phyloP scores from a whole-genome alignment of 169 alveolate species.

The Cryptosporidium andersoni region DNA sequence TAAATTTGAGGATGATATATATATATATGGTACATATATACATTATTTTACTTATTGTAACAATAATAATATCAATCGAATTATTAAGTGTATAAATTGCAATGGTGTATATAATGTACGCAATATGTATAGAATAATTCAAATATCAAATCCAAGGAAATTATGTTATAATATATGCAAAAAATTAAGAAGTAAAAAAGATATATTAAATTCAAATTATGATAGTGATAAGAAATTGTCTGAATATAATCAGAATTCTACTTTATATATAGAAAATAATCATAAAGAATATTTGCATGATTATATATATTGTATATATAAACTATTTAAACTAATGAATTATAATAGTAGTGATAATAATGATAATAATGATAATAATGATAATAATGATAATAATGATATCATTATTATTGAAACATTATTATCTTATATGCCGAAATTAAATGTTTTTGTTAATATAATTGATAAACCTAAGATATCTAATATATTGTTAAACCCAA shows the following conservation, averaged over 20 bases:
- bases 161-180: background rate
- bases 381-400: slow-evolving; percentile 1
- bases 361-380: background rate
- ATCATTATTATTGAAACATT: background rate
- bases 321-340: no score
- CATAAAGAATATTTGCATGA: background rate
- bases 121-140: slow-evolving; percentile 7
- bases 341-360: background rate
- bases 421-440: no score
- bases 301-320: background rate
- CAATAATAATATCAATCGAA: slow-evolving; percentile 41
- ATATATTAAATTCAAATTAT: background rate
- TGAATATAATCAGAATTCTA: background rate
- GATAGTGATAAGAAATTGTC: background rate
- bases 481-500: background rate
- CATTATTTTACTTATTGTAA: slow-evolving; percentile 9
- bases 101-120: slow-evolving; percentile 31
- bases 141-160: slow-evolving; percentile 1
- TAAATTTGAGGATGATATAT: slow-evolving; percentile 22
- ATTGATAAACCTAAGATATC: no score
- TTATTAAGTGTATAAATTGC: slow-evolving; percentile 1
- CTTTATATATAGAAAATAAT: background rate
- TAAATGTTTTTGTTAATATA: no score
- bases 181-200: slow-evolving; percentile 1
- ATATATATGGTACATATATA: slow-evolving; percentile 34